Evolutionary conservation across 2,329 filamentous ascomycete species (phyloP).

Genomic region (Penicillium brasilianum): DNA sequence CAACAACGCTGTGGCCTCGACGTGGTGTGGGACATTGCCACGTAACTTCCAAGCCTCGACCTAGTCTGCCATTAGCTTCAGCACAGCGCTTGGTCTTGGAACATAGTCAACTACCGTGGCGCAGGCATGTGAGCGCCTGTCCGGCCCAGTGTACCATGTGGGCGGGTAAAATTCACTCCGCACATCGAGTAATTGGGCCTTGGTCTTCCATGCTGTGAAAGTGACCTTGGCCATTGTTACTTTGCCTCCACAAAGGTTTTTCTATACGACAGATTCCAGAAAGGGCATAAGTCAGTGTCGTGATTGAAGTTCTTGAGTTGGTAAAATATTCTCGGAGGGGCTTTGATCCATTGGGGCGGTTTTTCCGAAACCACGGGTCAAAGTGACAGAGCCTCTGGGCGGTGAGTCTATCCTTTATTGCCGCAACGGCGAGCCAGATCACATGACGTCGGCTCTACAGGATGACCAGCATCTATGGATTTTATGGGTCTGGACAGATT

Average conservation of each 20-base stretch:
- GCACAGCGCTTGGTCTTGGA: neutral
- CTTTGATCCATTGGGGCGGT: neutral
- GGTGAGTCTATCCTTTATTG: neutral
- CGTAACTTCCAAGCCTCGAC: conserved; percentile 53
- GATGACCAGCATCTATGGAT: neutral
- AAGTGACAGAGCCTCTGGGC: neutral
- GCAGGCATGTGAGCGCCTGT: conserved; percentile 47
- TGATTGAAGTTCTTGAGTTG: neutral
- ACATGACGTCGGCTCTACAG: neutral
- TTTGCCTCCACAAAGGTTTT: neutral
- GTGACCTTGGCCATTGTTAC: conserved; percentile 45
- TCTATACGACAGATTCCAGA: neutral
- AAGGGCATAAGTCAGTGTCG: neutral
- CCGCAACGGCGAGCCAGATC: neutral
- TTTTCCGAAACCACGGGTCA: neutral
- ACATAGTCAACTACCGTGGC: conserved; percentile 40
- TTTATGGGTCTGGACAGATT: too few species aligned
- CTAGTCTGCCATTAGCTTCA: conserved; percentile 28
- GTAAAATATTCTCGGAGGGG: conserved; percentile 3
- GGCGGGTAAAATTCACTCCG: conserved; percentile 48
- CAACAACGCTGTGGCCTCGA: conserved; percentile 53
- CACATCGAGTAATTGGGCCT: conserved; percentile 44
- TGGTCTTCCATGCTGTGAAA: conserved; percentile 50
- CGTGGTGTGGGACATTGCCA: conserved; percentile 51
- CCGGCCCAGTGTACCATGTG: conserved; percentile 38